Base-by-base conservation (phyloP, 2,329 filamentous ascomycete genomes). In the Pezizomycotina sp. region DNA sequence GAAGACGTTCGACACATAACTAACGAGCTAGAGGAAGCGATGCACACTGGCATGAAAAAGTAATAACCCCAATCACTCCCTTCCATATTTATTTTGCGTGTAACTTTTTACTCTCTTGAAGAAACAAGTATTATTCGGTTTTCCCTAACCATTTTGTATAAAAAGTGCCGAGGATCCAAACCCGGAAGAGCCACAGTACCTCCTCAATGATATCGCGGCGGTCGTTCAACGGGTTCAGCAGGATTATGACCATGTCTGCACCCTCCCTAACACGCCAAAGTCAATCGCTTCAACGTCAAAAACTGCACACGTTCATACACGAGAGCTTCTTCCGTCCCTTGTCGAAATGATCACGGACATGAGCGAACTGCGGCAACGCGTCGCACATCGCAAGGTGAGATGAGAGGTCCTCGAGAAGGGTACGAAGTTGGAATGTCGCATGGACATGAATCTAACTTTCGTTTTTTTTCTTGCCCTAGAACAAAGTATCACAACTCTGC, bases 191-290 rank as follows among this genome's bases (percentile, higher is more conserved):
- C 66, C 77, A 4, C 58, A 62, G 14, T 72, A 77, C 44, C 62
- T 92, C 5, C 63, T 89, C 31, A 69, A 82, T 43, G 89, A 95
- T 54, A 82, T 95, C 27, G 76, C 86, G 53, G 77, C 80, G 0
- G 66, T 95, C 36, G 74, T 75, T 33, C 82, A 74, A 50, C 93
- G 93, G 58, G 78, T 98, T 31, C 73, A 75, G 30, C 79, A 76
- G 4, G 89, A 95, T 56, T 80, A 82, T 52, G 76, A 83, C 48
- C 75, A 80, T 47, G 71, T 82, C 7, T 62, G 82, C 27, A 66
- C 68, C 4, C 74, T 83, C 45, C 62, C 71, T 1, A 70, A 71
- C 46, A 74, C 74, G 25, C 62, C 74, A n/a, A 75, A 74, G 48
- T 66, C 69, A 4, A 59, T 73, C 24, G 62, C 68, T 5, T 67